Conservation (phyloP, 352 stramenopile species). For the Ophiocytium majus region DNA sequence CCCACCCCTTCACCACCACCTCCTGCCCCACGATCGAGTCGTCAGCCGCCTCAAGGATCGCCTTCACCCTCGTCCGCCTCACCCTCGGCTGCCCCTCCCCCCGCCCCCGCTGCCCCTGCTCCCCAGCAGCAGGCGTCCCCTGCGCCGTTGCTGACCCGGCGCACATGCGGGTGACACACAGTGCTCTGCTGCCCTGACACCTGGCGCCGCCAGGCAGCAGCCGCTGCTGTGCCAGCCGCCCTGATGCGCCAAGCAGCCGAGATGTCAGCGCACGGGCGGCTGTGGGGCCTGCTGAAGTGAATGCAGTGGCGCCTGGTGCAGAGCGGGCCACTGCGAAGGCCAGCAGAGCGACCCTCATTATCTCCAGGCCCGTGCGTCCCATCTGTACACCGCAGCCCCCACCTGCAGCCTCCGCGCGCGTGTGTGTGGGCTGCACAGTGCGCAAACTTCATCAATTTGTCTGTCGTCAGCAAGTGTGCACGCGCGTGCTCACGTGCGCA, state of each 20-base stretch:
- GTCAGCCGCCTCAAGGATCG: slow-evolving; percentile 53
- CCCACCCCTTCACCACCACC: slow-evolving; percentile 85
- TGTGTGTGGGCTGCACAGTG: too few relatives aligned
- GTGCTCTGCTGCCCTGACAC: background rate
- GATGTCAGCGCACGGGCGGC: background rate
- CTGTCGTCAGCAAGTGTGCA: too few relatives aligned
- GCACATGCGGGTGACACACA: background rate
- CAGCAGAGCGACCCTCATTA: background rate
- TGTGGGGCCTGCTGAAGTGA: background rate
- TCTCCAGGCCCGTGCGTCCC: background rate
- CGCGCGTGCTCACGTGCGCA: too few relatives aligned
- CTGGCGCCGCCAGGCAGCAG: too few relatives aligned
- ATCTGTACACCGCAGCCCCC: background rate
- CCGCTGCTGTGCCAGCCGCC: too few relatives aligned
- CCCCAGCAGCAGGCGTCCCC: background rate
- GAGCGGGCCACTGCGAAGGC: background rate
- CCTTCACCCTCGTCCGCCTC: slow-evolving; percentile 48
- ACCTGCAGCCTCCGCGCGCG: too few relatives aligned
- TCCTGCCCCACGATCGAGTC: slow-evolving; percentile 55
- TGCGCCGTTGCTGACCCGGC: background rate
- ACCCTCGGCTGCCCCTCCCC: background rate
- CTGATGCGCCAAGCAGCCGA: background rate
- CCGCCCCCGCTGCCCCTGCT: background rate
- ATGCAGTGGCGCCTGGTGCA: background rate
- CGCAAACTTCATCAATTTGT: too few relatives aligned